These are phyloP conservation scores for Teratosphaeria viscida DNA, from an alignment of 2,329 filamentous ascomycete genomes.

Conservation along the genomic window DNA sequence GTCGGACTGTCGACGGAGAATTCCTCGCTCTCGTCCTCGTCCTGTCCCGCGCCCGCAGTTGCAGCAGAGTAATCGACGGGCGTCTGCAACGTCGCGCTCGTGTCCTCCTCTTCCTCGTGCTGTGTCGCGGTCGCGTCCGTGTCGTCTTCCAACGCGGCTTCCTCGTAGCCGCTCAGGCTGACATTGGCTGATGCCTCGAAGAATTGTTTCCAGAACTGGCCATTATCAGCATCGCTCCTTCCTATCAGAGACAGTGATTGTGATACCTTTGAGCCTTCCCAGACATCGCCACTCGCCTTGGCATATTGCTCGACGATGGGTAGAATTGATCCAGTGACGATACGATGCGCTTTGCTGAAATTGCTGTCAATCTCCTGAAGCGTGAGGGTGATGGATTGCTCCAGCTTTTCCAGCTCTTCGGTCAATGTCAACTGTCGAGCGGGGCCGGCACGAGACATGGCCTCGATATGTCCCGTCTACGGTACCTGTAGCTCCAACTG, in stretches of 20 bases:
- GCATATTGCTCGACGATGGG: constrained; percentile 93
- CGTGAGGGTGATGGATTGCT: constrained; percentile 93
- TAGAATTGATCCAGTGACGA: constrained; percentile 86
- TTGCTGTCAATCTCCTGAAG: constrained; percentile 98
- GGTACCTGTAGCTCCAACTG: neutral
- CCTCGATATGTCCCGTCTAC: too few relatives aligned
- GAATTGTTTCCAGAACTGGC: constrained; percentile 98
- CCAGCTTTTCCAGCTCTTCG: constrained; percentile 88
- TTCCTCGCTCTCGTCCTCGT: constrained; percentile 35
- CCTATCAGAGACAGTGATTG: neutral
- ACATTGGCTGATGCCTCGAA: constrained; percentile 98
- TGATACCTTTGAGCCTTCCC: constrained; percentile 88
- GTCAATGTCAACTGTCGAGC: constrained; percentile 64
- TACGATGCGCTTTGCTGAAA: constrained; percentile 91
- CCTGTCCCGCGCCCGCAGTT: neutral
- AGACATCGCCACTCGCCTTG: constrained; percentile 84
- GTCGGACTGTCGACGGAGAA: constrained; percentile 56
- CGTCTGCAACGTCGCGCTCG: neutral
- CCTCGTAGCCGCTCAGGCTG: constrained; percentile 88
- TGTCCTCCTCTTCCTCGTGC: neutral
- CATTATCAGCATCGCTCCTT: neutral
- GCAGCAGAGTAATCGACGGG: neutral
- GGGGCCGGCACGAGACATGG: constrained; percentile 43
- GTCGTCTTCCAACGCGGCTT: constrained; percentile 51
- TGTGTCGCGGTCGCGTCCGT: constrained; percentile 31